Evolutionary conservation across 495 filamentous ascomycete species (phyloP), one percentile per base, ranked within the genome.

Genomic region (Astrothelium subdiscretum): DNA sequence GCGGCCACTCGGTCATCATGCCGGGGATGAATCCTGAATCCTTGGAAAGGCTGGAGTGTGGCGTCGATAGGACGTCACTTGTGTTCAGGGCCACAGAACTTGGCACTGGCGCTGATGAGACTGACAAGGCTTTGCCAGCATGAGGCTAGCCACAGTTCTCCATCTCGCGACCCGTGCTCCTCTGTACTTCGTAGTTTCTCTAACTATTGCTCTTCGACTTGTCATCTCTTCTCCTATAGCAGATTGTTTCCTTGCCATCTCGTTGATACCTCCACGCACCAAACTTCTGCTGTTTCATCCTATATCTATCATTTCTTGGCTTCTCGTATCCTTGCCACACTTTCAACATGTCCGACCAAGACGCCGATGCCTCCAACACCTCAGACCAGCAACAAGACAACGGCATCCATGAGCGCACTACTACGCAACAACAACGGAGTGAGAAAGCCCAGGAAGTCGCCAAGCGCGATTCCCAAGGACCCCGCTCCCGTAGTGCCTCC

Each of bases 401-500:
- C 26, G 61, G 60, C 44, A 62, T 69, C 38, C 67, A 68, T 57
- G 48, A 54, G 29, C 48, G 48, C 24, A 54, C 48, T 26, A 54
- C 48, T 3, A 54, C 24, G 22, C 48, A 54, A 54, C 69, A 73
- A 59, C 26, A 66, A 31, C 64, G 66, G 29, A 68, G 70, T 27
- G 72, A 72, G 63, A 57, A 61, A 0, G 72, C 72, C 40, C 59
- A 65, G 20, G 66, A 76, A 54, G 65, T 70, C 11, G 67, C 48
- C 5, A 26, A 54, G 48, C 48, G 48, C 48, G 48, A 54, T 15
- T n/a, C 22, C 5, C 48, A 54, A 20, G 48, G 48, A 12, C 48
- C 69, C 20, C 72, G 71, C 31, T 75, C 74, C 1, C 70, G 74
- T 13, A 72, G 69, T 11, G 29, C 59, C 1, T 75, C 73, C 0